Percentiles rank a stretch among this genome's conserved stretches.
phyloP scores from a whole-genome alignment of 495 filamentous ascomycete genomes.

The Xylaria longipes region DNA sequence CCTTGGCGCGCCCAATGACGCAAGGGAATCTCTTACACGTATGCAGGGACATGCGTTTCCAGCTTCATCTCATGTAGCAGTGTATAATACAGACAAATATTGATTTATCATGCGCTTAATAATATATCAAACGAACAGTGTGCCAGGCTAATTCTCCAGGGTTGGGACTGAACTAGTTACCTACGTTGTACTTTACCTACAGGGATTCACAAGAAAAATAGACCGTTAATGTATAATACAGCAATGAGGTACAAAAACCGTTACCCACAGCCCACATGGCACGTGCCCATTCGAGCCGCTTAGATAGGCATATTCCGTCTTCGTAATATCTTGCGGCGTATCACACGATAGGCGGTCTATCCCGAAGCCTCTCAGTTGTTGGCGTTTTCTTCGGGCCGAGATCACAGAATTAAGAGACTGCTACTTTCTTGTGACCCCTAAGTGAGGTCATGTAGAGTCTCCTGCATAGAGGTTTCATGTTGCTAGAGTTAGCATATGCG shows the following conservation, averaged over 20 bases:
- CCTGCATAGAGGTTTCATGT: not conserved
- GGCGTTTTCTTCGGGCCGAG: not conserved
- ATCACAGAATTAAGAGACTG: no score
- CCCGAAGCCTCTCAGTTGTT: not conserved
- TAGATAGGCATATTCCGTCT: not conserved
- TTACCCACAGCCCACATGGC: not conserved
- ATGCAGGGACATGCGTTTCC: not conserved
- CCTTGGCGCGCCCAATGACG: not conserved
- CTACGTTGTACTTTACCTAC: slow-evolving; percentile 10
- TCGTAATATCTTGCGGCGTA: not conserved
- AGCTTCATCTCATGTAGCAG: not conserved
- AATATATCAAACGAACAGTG: not conserved
- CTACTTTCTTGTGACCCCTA: not conserved
- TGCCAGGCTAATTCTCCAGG: not conserved
- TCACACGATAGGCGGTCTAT: not conserved
- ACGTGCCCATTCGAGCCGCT: not conserved
- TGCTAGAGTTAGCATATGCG: not conserved
- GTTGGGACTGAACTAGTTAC: not conserved
- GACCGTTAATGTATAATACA: not conserved
- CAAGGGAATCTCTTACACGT: not conserved
- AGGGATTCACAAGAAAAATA: not conserved
- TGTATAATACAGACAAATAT: not conserved
- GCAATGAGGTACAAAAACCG: not conserved
- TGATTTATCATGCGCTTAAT: not conserved
- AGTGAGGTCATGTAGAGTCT: not conserved